Evolutionary conservation across 2,329 filamentous ascomycete species (phyloP).

Genomic region (Calonectria honghensis): DNA sequence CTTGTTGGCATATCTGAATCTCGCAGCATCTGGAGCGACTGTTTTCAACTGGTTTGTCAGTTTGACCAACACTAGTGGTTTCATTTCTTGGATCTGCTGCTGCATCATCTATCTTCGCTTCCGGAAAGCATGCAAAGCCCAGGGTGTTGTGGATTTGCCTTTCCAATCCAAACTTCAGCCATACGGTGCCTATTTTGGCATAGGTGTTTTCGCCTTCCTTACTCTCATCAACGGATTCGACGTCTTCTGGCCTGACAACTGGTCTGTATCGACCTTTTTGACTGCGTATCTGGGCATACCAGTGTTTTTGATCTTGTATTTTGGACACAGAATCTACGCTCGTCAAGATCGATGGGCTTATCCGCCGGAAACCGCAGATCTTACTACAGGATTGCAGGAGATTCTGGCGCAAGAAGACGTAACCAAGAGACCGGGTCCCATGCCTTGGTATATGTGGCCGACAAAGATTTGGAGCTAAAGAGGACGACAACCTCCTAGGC

Average conservation of each 20-base stretch:
- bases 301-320: conserved; percentile 22
- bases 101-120: conserved; percentile 10
- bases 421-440: background rate
- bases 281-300: conserved; percentile 24
- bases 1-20: background rate
- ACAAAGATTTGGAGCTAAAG: conserved; percentile 2
- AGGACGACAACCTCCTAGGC: background rate
- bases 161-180: background rate
- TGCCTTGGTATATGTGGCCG: conserved; percentile 8
- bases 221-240: conserved; percentile 28
- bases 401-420: background rate
- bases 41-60: conserved; percentile 68
- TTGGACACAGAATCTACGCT: conserved; percentile 10
- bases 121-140: conserved; percentile 1
- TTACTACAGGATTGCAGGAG: background rate
- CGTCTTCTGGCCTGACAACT: conserved; percentile 22
- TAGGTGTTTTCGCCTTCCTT: background rate
- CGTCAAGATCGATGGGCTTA: background rate
- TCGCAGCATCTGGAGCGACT: conserved; percentile 1
- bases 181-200: conserved; percentile 14
- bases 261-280: background rate
- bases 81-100: conserved; percentile 42
- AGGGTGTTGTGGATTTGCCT: background rate
- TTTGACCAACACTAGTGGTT: conserved; percentile 45
- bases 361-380: background rate